Percentiles rank a stretch among this genome's conserved stretches.
phyloP scores from a whole-genome alignment of 352 stramenopile genomes.

The Phytopythium aichiense region DNA sequence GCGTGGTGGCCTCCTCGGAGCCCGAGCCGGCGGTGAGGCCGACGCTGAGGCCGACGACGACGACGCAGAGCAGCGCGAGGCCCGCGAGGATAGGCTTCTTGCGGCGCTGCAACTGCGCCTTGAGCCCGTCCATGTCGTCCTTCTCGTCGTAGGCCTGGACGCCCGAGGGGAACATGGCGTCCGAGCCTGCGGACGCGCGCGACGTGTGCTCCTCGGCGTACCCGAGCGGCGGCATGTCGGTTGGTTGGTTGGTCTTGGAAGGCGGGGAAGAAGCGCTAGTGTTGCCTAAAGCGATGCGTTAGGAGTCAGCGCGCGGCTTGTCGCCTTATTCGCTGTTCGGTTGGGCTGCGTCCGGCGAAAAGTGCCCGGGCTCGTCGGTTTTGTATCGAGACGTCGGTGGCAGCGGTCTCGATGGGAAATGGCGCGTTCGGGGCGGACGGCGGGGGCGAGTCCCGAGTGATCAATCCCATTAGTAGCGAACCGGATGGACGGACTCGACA shows the following conservation, averaged over 20 bases:
- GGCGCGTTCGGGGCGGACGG: neutral
- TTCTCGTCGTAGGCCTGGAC: constrained; percentile 41
- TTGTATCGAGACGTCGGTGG: constrained; percentile 5
- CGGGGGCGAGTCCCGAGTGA: neutral
- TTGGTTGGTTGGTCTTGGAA: neutral
- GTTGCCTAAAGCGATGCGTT: neutral
- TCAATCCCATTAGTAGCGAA: neutral
- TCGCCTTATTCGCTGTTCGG: constrained; percentile 1
- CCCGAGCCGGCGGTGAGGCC: constrained; percentile 13
- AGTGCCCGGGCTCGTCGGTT: neutral
- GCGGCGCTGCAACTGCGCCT: constrained; percentile 29
- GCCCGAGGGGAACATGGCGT: constrained; percentile 13
- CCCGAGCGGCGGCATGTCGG: constrained; percentile 10
- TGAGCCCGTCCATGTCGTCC: constrained; percentile 44
- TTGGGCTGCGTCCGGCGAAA: neutral
- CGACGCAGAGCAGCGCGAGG: constrained; percentile 46
- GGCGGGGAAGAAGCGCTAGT: too few relatives aligned
- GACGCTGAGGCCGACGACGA: constrained; percentile 44
- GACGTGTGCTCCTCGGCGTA: constrained; percentile 37
- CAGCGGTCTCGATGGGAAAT: constrained; percentile 10
- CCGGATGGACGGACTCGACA: neutral
- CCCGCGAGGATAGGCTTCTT: constrained; percentile 72
- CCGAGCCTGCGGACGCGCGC: constrained; percentile 28
- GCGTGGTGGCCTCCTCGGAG: constrained; percentile 20
- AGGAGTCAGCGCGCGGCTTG: neutral